These are phyloP conservation scores for Halenospora varia DNA, from an alignment of 495 filamentous ascomycete species.

Conservation along the genomic window DNA sequence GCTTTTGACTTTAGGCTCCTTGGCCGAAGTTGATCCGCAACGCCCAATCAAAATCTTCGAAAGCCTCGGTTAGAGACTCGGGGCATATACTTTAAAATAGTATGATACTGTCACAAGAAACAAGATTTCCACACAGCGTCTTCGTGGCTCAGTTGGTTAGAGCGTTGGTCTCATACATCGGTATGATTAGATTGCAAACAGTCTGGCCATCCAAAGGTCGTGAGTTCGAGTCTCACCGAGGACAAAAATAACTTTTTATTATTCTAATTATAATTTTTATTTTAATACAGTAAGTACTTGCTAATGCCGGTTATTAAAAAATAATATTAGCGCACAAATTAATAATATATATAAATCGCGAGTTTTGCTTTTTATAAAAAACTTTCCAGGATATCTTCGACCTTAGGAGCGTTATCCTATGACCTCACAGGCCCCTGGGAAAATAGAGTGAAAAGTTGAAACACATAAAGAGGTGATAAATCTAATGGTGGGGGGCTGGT, in stretches of 20 bases:
- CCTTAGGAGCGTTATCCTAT: too few relatives aligned
- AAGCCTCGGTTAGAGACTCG: neutral
- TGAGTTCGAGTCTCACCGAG: slow-evolving; percentile 37
- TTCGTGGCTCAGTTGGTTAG: slow-evolving; percentile 2
- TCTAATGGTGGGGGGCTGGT: neutral
- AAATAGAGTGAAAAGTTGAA: neutral
- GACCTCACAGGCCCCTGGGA: too few relatives aligned
- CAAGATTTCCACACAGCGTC: neutral
- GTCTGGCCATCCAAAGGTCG: slow-evolving; percentile 33
- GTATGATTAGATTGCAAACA: slow-evolving; percentile 21
- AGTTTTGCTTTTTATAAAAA: neutral
- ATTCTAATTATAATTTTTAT: slow-evolving; percentile 1
- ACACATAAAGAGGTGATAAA: neutral
- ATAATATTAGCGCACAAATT: neutral
- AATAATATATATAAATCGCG: slow-evolving; percentile 1
- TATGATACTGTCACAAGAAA: neutral
- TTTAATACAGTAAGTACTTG: slow-evolving; percentile 1
- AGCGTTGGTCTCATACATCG: slow-evolving; percentile 2
- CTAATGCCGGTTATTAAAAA: neutral
- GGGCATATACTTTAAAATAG: slow-evolving; percentile 1
- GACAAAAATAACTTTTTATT: slow-evolving; percentile 18
- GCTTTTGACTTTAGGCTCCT: neutral
- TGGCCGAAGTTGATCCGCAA: slow-evolving; percentile 1
- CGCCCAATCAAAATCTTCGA: neutral
- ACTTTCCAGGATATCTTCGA: neutral